Evolutionary conservation across 2,329 filamentous ascomycete genomes (phyloP).

Genomic region (Sporothrix mexicana): DNA sequence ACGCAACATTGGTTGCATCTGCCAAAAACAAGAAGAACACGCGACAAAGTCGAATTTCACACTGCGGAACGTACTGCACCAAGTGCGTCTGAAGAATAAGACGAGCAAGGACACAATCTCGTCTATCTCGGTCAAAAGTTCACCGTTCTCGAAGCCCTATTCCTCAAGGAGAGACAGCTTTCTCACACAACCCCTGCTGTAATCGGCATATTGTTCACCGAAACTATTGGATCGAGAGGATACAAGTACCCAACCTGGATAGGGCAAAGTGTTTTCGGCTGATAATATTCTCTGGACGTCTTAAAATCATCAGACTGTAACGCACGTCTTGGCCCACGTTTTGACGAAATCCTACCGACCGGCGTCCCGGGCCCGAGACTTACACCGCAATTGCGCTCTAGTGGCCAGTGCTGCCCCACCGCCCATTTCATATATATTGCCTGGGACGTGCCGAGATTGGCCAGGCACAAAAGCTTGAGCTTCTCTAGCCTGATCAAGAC

Average conservation of each 20-base stretch:
- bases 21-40: background rate
- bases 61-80: too few species aligned
- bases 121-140: background rate
- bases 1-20: background rate
- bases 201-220: constrained; percentile 19
- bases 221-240: background rate
- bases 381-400: too few species aligned
- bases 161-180: background rate
- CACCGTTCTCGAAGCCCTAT: background rate
- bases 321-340: too few species aligned
- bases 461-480: constrained; percentile 1
- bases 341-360: too few species aligned
- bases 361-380: too few species aligned
- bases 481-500: background rate
- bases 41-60: background rate
- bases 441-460: constrained; percentile 8
- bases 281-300: too few species aligned
- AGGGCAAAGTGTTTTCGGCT: too few species aligned
- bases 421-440: background rate
- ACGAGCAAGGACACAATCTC: background rate
- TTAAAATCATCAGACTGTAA: too few species aligned
- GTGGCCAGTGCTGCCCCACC: background rate
- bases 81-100: background rate
- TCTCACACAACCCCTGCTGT: background rate
- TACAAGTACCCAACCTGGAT: too few species aligned